Percentiles rank a stretch among this genome's conserved stretches.
Conservation (phyloP, 495 filamentous ascomycete genomes). For the Oleoguttula mirabilis region DNA sequence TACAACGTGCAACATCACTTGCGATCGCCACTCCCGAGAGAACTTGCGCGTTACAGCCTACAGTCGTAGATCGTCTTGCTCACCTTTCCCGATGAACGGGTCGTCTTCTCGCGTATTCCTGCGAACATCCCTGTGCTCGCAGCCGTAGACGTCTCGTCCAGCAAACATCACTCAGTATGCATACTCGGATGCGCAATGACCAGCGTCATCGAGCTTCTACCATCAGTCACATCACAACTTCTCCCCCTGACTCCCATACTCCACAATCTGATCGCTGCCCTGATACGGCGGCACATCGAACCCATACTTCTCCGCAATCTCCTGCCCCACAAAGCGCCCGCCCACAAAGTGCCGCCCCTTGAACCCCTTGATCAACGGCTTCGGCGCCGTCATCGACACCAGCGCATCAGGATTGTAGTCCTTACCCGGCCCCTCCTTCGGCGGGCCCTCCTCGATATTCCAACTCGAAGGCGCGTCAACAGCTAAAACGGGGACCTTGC, state of each 20-base stretch:
- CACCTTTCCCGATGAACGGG: no score
- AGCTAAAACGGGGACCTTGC: constrained; percentile 64
- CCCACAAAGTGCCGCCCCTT: constrained; percentile 81
- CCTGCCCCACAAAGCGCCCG: constrained; percentile 69
- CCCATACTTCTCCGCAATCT: constrained; percentile 77
- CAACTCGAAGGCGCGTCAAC: constrained; percentile 90
- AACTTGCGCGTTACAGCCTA: no score
- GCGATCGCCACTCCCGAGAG: no score
- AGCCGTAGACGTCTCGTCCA: no score
- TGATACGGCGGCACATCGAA: constrained; percentile 72
- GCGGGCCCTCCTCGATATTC: constrained; percentile 81
- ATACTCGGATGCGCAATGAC: no score
- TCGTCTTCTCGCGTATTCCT: no score
- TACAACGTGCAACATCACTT: no score
- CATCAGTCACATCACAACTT: constrained; percentile 16
- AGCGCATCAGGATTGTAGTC: constrained; percentile 66
- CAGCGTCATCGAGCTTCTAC: no score
- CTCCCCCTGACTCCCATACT: constrained; percentile 45
- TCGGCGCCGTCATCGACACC: constrained; percentile 86
- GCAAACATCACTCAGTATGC: no score
- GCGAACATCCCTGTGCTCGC: no score
- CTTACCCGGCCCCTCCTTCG: constrained; percentile 60
- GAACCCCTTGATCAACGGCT: constrained; percentile 79
- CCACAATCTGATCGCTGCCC: constrained; percentile 80
- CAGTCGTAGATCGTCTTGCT: no score